These are phyloP conservation scores for Phaeosphaeriaceae sp. DNA, from an alignment of 2,329 filamentous ascomycete species.

Conservation along the genomic window DNA sequence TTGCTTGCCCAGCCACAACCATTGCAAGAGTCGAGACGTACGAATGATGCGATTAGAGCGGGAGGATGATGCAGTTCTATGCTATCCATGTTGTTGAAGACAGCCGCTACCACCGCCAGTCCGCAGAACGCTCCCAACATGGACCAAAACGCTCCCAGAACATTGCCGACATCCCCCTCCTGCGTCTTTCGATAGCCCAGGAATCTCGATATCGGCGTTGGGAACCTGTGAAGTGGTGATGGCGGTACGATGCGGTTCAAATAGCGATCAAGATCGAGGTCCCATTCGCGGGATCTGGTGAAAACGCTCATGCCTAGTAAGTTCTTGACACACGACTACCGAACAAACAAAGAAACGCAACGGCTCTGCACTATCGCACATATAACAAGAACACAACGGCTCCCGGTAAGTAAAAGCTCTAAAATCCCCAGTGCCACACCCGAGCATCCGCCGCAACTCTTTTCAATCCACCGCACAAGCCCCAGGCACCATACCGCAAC, in stretches of 20 bases:
- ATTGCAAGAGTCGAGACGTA: constrained; percentile 24
- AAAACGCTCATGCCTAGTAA: constrained; percentile 16
- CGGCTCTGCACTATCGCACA: not conserved
- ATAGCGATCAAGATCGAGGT: constrained; percentile 79
- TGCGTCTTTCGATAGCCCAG: constrained; percentile 57
- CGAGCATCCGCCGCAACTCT: too few species aligned
- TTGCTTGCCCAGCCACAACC: not conserved
- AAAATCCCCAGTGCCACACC: not conserved
- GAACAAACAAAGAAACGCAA: not conserved
- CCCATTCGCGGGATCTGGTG: constrained; percentile 34
- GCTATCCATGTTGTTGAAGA: constrained; percentile 50
- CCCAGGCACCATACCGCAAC: not conserved
- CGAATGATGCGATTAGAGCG: constrained; percentile 53
- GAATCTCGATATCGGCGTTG: constrained; percentile 70
- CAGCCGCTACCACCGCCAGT: constrained; percentile 50
- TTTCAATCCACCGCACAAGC: too few species aligned
- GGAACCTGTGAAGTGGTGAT: constrained; percentile 69
- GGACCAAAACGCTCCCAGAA: constrained; percentile 52
- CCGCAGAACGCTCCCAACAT: constrained; percentile 54
- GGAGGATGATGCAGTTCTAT: constrained; percentile 51
- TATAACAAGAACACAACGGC: too few species aligned
- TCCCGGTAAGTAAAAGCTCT: not conserved
- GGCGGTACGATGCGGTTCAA: constrained; percentile 74
- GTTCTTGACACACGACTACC: not conserved
- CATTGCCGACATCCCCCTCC: constrained; percentile 49